Percentiles rank a stretch among this genome's conserved stretches.
Conservation (phyloP, 305 asterid species). For the Fraxinus floribunda region DNA sequence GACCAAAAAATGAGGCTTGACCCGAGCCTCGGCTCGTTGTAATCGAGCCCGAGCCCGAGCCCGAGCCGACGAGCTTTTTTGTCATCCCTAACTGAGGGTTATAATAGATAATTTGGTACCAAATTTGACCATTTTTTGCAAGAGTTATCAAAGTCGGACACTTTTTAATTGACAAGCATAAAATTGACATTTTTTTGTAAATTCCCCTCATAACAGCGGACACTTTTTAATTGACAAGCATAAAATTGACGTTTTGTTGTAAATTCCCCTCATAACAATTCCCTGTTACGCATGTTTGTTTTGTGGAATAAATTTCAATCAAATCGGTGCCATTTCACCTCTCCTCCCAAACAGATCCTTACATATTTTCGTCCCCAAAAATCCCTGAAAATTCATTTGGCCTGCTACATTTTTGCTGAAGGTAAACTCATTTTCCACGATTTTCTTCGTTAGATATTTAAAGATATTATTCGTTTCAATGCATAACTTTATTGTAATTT, state of each 20-base stretch:
- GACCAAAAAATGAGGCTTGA: too few species aligned
- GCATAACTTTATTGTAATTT: slow-evolving; percentile 7
- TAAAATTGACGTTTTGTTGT: too few species aligned
- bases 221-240: too few species aligned
- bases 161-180: not conserved
- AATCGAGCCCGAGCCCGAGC: too few species aligned
- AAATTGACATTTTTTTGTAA: not conserved
- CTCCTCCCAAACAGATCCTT: slow-evolving; percentile 35
- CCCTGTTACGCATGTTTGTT: slow-evolving; percentile 10
- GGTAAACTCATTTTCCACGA: slow-evolving; percentile 27
- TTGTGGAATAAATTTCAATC: slow-evolving; percentile 17
- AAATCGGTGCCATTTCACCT: slow-evolving; percentile 16
- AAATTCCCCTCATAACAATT: not conserved
- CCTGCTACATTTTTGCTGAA: slow-evolving; percentile 27
- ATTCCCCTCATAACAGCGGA: too few species aligned
- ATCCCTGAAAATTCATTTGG: slow-evolving; percentile 10
- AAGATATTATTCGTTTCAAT: not conserved
- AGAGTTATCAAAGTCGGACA: too few species aligned
- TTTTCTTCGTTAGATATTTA: not conserved
- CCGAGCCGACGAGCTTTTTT: too few species aligned
- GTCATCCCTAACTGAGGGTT: too few species aligned
- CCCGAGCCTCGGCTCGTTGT: too few species aligned
- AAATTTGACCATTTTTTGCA: too few species aligned
- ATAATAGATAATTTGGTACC: too few species aligned
- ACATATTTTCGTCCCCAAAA: slow-evolving; percentile 30